Percentiles rank a stretch among this genome's conserved stretches.
Evolutionary conservation across 805 yeast species (phyloP).

Genomic region (Myxozyma nipponensis): DNA sequence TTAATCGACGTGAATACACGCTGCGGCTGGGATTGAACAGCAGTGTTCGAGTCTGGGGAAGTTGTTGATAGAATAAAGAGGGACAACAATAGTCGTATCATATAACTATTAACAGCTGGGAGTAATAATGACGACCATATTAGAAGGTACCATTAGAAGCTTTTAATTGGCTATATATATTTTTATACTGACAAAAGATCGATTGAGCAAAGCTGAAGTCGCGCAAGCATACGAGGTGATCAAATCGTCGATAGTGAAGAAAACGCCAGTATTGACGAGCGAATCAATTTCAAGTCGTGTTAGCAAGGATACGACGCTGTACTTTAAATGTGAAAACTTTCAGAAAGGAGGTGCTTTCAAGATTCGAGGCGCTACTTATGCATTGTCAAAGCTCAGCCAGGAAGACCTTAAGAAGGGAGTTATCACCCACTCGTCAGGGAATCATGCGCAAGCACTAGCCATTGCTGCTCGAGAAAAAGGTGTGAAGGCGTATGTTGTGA

Average conservation of each 20-base stretch:
- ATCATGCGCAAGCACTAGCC: constrained; percentile 54
- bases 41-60: too few species aligned
- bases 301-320: constrained; percentile 1
- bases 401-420: constrained; percentile 44
- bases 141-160: too few species aligned
- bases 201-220: constrained; percentile 5
- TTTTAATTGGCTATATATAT: too few species aligned
- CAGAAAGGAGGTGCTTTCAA: constrained; percentile 40
- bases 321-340: constrained; percentile 25
- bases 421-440: constrained; percentile 52
- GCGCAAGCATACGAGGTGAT: constrained; percentile 12
- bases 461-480: constrained; percentile 45
- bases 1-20: too few species aligned
- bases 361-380: constrained; percentile 49
- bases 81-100: too few species aligned
- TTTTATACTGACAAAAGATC: too few species aligned
- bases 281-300: constrained; percentile 13
- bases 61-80: too few species aligned
- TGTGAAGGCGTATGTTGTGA: constrained; percentile 48
- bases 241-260: constrained; percentile 1
- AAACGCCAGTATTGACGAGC: constrained; percentile 15
- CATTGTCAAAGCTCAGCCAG: constrained; percentile 45
- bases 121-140: too few species aligned
- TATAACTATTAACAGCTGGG: too few species aligned
- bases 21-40: too few species aligned